Base-by-base conservation (phyloP, 441 rosid species). In the Macaranga tanarius region DNA sequence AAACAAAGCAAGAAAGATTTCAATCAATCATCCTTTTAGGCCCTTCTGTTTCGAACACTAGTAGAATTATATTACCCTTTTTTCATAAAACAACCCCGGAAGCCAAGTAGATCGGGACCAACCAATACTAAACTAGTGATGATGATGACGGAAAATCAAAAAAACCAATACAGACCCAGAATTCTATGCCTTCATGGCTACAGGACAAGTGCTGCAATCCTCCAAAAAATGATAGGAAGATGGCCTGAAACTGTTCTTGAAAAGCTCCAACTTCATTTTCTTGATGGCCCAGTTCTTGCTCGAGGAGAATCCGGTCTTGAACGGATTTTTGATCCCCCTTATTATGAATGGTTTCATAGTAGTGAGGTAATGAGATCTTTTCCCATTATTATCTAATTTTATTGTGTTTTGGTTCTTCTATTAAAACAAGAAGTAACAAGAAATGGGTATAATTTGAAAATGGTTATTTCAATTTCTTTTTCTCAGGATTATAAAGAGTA, bases 111-210 rank as follows among this genome's bases (percentile, higher is more conserved):
- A 25, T 15, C 28, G 8, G 25, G n/a, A n/a, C 69, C n/a, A 62
- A 10, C 55, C 11, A 55, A 23, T 12, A 40, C 11, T 25, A 22
- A 47, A 12, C 9, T 58, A 22, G 34, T 9, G 73, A 62, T 69
- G 73, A 42, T 42, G 45, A 7, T 10, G 56, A 55, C 20, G 59
- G 67, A 71, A 76, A 38, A 19, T 28, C 62, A 70, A 50, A 40
- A 64, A 50, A 25, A 5, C 48, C 64, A 63, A 34, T 67, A 50
- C 68, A 86, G 77, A 65, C 94, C 89, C 73, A 81, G 75, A 78
- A 59, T 87, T 62, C 68, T 89, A 4, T 85, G 92, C 69, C 83
- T 89, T 72, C 94, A 87, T 40, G 90, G 94, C n/a, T 89, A 83
- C 82, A 82, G 90, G 66, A 89, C 88, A 0, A 89, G 93, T 45